These are phyloP conservation scores for Boletus coccyginus DNA, from an alignment of 768 basidiomycete genomes.

Conservation along the genomic window DNA sequence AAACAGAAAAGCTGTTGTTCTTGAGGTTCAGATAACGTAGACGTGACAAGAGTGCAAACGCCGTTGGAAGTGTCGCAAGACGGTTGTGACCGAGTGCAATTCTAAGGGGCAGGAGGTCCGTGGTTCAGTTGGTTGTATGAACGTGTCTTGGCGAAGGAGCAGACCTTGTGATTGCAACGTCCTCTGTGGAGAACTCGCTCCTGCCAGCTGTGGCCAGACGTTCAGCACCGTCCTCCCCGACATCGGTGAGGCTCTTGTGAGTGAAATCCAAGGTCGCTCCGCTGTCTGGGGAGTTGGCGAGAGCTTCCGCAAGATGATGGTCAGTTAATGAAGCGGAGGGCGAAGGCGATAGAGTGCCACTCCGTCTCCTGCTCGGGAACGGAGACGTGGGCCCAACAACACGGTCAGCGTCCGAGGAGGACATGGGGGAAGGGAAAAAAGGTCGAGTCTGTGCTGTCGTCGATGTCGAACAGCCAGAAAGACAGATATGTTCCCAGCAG, in stretches of 20 bases:
- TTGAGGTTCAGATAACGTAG: conserved; percentile 86
- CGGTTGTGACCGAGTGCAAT: conserved; percentile 87
- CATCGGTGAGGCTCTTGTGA: conserved; percentile 71
- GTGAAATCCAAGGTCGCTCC: conserved; percentile 85
- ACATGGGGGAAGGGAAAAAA: conserved; percentile 21
- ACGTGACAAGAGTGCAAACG: conserved; percentile 68
- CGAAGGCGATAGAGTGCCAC: conserved; percentile 28
- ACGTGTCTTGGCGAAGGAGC: conserved; percentile 18
- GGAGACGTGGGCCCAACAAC: conserved; percentile 28
- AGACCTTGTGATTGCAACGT: conserved; percentile 60
- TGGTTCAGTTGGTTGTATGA: conserved; percentile 5
- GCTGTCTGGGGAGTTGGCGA: conserved; percentile 64
- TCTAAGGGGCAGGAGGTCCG: conserved; percentile 37
- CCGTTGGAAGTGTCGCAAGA: conserved; percentile 70
- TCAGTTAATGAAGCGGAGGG: conserved; percentile 47
- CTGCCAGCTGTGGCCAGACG: conserved; percentile 65
- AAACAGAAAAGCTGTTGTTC: conserved; percentile 75
- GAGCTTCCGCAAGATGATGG: conserved; percentile 62
- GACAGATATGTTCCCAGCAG: conserved; percentile 19
- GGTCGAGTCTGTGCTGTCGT: conserved; percentile 11
- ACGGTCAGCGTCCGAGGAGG: conserved; percentile 30
- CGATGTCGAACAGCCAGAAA: conserved; percentile 12
- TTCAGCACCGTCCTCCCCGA: conserved; percentile 72
- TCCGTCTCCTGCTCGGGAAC: conserved; percentile 23
- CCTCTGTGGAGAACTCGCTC: conserved; percentile 44